phyloP scores from a whole-genome alignment of 169 alveolate species.

The Plasmodium relictum region DNA sequence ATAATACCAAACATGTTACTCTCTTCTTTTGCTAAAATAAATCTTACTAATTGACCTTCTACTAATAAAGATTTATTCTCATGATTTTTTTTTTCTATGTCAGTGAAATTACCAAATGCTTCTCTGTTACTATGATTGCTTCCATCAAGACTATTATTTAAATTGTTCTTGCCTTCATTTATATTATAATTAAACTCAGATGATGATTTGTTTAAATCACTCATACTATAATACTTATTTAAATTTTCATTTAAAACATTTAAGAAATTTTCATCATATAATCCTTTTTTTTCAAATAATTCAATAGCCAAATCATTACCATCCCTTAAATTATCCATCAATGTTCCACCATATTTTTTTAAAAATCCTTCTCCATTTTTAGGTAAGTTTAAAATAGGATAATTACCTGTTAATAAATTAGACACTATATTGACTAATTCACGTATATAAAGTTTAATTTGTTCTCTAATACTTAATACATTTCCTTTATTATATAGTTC shows the following conservation, averaged over 20 bases:
- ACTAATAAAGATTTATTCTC: slow-evolving; percentile 21
- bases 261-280: slow-evolving; percentile 87
- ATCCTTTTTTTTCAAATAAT: slow-evolving; percentile 87
- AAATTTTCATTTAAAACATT: slow-evolving; percentile 80
- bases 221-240: slow-evolving; percentile 78
- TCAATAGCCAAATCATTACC: slow-evolving; percentile 89
- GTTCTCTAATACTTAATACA: slow-evolving; percentile 84
- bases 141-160: slow-evolving; percentile 12
- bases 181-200: slow-evolving; percentile 51
- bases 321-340: slow-evolving; percentile 89
- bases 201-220: slow-evolving; percentile 44
- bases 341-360: slow-evolving; percentile 89
- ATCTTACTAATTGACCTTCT: slow-evolving; percentile 76
- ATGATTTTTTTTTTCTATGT: slow-evolving; percentile 27
- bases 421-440: slow-evolving; percentile 88
- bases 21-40: slow-evolving; percentile 75
- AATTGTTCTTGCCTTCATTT: slow-evolving; percentile 25
- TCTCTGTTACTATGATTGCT: slow-evolving; percentile 33
- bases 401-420: slow-evolving; percentile 91
- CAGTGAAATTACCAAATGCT: slow-evolving; percentile 19
- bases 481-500: slow-evolving; percentile 83
- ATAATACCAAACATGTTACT: slow-evolving; percentile 80
- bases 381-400: slow-evolving; percentile 89
- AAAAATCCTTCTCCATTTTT: slow-evolving; percentile 87
- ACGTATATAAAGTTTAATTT: slow-evolving; percentile 87